A percentile compares a stretch with the other conserved stretches of the same genome.
Conservation (phyloP, 768 basidiomycete species). For the Amanita rimosa region DNA sequence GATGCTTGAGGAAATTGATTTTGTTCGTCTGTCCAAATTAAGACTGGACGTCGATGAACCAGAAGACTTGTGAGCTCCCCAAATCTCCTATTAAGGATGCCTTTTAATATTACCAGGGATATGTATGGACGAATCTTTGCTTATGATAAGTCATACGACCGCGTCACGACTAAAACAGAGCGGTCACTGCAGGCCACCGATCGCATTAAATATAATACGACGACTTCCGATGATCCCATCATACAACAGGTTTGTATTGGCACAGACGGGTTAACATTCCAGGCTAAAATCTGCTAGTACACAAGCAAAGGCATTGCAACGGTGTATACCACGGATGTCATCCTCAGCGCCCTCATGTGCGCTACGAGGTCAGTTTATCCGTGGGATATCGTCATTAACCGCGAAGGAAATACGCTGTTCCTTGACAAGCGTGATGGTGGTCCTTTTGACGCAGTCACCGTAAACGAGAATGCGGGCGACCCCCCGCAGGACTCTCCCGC, state of each 20-base stretch:
- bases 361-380: slow-evolving; percentile 93
- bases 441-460: slow-evolving; percentile 93
- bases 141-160: slow-evolving; percentile 93
- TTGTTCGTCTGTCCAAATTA: slow-evolving; percentile 83
- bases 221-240: slow-evolving; percentile 95
- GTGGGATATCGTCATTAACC: slow-evolving; percentile 95
- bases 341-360: slow-evolving; percentile 93
- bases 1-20: slow-evolving; percentile 97
- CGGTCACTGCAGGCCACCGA: slow-evolving; percentile 86
- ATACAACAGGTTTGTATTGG: slow-evolving; percentile 67
- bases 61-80: slow-evolving; percentile 65
- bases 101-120: slow-evolving; percentile 35
- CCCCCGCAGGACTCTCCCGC: slow-evolving; percentile 79
- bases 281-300: slow-evolving; percentile 35
- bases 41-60: slow-evolving; percentile 90
- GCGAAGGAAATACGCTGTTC: slow-evolving; percentile 88
- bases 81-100: slow-evolving; percentile 1
- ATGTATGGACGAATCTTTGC: slow-evolving; percentile 83
- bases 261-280: slow-evolving; percentile 1
- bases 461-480: slow-evolving; percentile 97
- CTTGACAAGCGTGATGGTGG: slow-evolving; percentile 98
- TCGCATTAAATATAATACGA: slow-evolving; percentile 93
- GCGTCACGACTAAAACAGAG: slow-evolving; percentile 89
- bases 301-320: slow-evolving; percentile 72
- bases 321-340: slow-evolving; percentile 91